Evolutionary conservation across 2,329 filamentous ascomycete genomes (phyloP).

Genomic region (Cryoendolithus antarcticus): DNA sequence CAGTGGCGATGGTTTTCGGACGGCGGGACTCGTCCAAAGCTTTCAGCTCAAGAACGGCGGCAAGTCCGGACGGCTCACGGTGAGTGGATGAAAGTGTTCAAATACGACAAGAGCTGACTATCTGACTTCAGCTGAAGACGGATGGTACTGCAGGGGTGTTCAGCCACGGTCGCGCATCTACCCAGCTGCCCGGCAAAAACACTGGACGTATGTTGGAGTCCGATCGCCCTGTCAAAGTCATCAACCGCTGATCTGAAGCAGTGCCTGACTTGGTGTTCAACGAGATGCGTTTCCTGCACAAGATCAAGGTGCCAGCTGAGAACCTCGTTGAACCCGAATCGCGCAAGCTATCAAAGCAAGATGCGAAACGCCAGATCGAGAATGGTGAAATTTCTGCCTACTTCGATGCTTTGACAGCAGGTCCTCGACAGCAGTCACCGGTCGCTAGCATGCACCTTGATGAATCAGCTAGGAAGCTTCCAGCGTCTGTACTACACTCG

Average conservation of each 20-base stretch:
- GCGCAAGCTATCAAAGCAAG: slow-evolving; percentile 20
- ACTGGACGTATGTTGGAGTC: slow-evolving; percentile 25
- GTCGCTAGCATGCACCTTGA: no score
- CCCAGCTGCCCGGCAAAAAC: slow-evolving; percentile 30
- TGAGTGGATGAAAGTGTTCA: slow-evolving; percentile 17
- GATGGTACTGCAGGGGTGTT: slow-evolving; percentile 32
- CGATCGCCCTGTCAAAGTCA: no score
- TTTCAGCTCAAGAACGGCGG: slow-evolving; percentile 35
- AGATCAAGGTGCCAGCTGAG: slow-evolving; percentile 19
- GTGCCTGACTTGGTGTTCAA: slow-evolving; percentile 41
- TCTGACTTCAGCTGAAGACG: slow-evolving; percentile 29
- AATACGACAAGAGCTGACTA: slow-evolving; percentile 1
- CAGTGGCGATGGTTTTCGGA: slow-evolving; percentile 24
- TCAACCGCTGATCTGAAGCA: slow-evolving; percentile 19
- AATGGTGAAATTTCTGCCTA: slow-evolving; percentile 34
- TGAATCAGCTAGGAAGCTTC: no score
- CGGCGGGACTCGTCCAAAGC: slow-evolving; percentile 26
- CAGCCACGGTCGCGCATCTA: slow-evolving; percentile 37
- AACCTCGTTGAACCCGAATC: slow-evolving; percentile 8
- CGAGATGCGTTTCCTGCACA: slow-evolving; percentile 37
- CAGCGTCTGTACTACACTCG: no score
- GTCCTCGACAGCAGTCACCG: no score
- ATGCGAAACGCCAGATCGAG: slow-evolving; percentile 20
- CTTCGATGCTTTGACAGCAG: slow-evolving; percentile 17
- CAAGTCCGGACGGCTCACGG: slow-evolving; percentile 34